Evolutionary conservation across 208 protist genomes (phyloP).

Genomic region (Borovskyia barvae): DNA sequence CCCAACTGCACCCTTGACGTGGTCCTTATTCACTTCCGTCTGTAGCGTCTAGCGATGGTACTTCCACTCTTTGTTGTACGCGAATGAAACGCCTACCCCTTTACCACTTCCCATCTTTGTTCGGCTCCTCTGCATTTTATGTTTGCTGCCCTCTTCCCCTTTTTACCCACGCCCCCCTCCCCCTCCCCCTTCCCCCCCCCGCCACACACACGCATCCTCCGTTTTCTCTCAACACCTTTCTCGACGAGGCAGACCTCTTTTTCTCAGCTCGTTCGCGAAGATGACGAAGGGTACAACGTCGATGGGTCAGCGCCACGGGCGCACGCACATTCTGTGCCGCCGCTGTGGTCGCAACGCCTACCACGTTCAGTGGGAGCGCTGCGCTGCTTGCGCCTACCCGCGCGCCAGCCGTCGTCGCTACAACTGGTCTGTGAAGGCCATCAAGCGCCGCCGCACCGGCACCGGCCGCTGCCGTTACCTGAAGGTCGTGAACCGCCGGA

Average conservation of each 20-base stretch:
- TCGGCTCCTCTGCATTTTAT: background rate
- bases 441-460: conserved; percentile 97
- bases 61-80: no score
- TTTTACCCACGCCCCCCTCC: background rate
- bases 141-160: background rate
- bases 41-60: no score
- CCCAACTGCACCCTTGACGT: no score
- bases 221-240: background rate
- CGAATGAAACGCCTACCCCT: no score
- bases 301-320: conserved; percentile 88
- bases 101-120: background rate
- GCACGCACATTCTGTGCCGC: conserved; percentile 97
- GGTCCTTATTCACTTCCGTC: no score
- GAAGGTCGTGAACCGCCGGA: conserved; percentile 95
- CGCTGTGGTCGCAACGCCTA: conserved; percentile 97
- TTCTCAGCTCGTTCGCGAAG: conserved; percentile 1
- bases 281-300: conserved; percentile 93
- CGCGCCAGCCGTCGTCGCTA: conserved; percentile 94
- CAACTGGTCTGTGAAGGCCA: conserved; percentile 98
- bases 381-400: conserved; percentile 98
- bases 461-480: conserved; percentile 98
- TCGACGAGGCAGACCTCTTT: conserved; percentile 8
- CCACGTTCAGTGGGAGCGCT: conserved; percentile 98
- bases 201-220: background rate
- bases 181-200: background rate